A percentile compares a stretch with the other conserved stretches of the same genome.
Conservation (phyloP, 768 basidiomycete species). For the Hygrophorus russula region DNA sequence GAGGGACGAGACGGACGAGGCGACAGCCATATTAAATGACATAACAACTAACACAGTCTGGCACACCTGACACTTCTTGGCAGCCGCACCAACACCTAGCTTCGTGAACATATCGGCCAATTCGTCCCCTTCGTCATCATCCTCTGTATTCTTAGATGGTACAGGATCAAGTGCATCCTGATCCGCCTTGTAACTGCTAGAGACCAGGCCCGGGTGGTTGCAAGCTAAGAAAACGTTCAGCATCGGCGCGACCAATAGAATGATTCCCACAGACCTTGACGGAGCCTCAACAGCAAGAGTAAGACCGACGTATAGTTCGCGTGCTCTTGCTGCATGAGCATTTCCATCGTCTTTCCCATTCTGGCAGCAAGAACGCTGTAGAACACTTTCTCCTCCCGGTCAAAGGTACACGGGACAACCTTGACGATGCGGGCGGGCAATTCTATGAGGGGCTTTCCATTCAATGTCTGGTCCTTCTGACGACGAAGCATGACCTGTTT, state of each 20-base stretch:
- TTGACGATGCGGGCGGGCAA: slow-evolving; percentile 68
- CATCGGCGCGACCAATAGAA: slow-evolving; percentile 1
- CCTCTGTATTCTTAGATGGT: slow-evolving; percentile 35
- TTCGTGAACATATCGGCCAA: slow-evolving; percentile 65
- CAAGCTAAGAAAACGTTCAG: slow-evolving; percentile 45
- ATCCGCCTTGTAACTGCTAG: slow-evolving; percentile 65
- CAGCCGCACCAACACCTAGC: slow-evolving; percentile 37
- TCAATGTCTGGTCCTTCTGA: slow-evolving; percentile 56
- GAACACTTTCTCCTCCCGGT: slow-evolving; percentile 65
- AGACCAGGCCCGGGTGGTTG: slow-evolving; percentile 78
- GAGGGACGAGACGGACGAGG: neutral
- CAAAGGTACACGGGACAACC: slow-evolving; percentile 69
- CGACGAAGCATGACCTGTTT: slow-evolving; percentile 85
- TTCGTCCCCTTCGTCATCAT: slow-evolving; percentile 57
- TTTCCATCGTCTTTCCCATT: slow-evolving; percentile 57
- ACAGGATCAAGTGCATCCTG: slow-evolving; percentile 67
- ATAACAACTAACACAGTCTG: slow-evolving; percentile 44
- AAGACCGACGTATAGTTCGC: slow-evolving; percentile 63
- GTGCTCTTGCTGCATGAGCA: slow-evolving; percentile 42
- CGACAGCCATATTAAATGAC: neutral
- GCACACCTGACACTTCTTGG: slow-evolving; percentile 71
- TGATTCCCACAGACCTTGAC: slow-evolving; percentile 57
- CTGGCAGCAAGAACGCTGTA: slow-evolving; percentile 63
- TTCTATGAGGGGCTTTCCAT: slow-evolving; percentile 75
- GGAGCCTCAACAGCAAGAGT: slow-evolving; percentile 64